These are phyloP conservation scores for Lachancea nothofagi DNA, from an alignment of 805 yeast species.

Conservation along the genomic window DNA sequence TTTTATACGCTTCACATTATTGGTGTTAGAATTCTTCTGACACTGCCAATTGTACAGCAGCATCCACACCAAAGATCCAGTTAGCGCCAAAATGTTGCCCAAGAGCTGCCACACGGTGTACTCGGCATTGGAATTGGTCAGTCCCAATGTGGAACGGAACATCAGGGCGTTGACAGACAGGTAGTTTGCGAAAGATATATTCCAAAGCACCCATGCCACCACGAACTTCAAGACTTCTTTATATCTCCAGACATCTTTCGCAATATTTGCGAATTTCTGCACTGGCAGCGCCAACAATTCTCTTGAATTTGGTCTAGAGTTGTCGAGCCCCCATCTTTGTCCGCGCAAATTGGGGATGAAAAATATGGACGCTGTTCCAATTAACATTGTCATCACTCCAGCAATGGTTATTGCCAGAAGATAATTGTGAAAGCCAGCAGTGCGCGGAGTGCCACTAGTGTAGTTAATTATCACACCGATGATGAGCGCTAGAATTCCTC, in stretches of 20 bases:
- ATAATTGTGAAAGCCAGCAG: constrained; percentile 32
- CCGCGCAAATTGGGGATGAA: constrained; percentile 34
- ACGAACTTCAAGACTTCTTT: constrained; percentile 34
- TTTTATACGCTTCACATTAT: constrained; percentile 23
- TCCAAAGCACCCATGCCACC: constrained; percentile 41
- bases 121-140: constrained; percentile 36
- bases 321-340: constrained; percentile 10
- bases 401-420: constrained; percentile 38
- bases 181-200: constrained; percentile 35
- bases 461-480: constrained; percentile 38
- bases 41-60: constrained; percentile 26
- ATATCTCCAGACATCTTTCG: constrained; percentile 6
- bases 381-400: constrained; percentile 33
- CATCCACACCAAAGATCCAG: constrained; percentile 39
- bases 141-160: constrained; percentile 38
- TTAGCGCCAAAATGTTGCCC: constrained; percentile 33
- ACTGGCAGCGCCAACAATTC: constrained; percentile 12
- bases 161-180: constrained; percentile 34
- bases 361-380: constrained; percentile 26
- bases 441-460: constrained; percentile 23
- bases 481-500: constrained; percentile 36
- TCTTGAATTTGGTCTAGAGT: background rate
- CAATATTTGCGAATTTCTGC: constrained; percentile 30
- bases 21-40: constrained; percentile 8
- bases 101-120: constrained; percentile 37